phyloP scores from a whole-genome alignment of 768 basidiomycete genomes.

The Holtermannia corniformis region DNA sequence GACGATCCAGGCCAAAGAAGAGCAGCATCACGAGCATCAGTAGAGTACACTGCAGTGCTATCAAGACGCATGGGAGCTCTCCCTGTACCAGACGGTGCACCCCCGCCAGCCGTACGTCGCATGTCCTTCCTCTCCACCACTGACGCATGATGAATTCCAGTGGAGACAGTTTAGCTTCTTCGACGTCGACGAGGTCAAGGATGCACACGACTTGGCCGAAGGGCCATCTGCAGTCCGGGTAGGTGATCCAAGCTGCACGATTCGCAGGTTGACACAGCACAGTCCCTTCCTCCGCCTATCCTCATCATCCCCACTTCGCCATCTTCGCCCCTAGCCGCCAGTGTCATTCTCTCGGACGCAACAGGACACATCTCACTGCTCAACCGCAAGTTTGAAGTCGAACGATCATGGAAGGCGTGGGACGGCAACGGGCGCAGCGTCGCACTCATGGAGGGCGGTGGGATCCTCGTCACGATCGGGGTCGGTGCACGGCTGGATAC shows the following conservation, averaged over 20 bases:
- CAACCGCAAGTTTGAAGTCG: slow-evolving; percentile 24
- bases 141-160: slow-evolving; percentile 42
- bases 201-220: slow-evolving; percentile 63
- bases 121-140: too few relatives aligned
- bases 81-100: too few relatives aligned
- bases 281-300: slow-evolving; percentile 26
- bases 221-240: slow-evolving; percentile 74
- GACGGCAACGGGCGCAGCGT: slow-evolving; percentile 29
- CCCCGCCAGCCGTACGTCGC: too few relatives aligned
- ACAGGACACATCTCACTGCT: slow-evolving; percentile 23
- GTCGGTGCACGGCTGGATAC: slow-evolving; percentile 47
- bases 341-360: slow-evolving; percentile 28
- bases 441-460: slow-evolving; percentile 64
- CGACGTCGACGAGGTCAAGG: slow-evolving; percentile 64
- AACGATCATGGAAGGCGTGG: slow-evolving; percentile 31
- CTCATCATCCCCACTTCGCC: slow-evolving; percentile 29
- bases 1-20: too few relatives aligned
- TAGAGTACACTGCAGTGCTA: too few relatives aligned
- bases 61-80: too few relatives aligned
- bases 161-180: slow-evolving; percentile 91
- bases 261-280: background rate
- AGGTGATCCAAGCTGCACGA: slow-evolving; percentile 10
- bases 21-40: too few relatives aligned
- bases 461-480: slow-evolving; percentile 77
- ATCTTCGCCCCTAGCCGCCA: slow-evolving; percentile 19